These are phyloP conservation scores for Cladosporium velox DNA, from an alignment of 2,329 filamentous ascomycete genomes.

Conservation along the genomic window DNA sequence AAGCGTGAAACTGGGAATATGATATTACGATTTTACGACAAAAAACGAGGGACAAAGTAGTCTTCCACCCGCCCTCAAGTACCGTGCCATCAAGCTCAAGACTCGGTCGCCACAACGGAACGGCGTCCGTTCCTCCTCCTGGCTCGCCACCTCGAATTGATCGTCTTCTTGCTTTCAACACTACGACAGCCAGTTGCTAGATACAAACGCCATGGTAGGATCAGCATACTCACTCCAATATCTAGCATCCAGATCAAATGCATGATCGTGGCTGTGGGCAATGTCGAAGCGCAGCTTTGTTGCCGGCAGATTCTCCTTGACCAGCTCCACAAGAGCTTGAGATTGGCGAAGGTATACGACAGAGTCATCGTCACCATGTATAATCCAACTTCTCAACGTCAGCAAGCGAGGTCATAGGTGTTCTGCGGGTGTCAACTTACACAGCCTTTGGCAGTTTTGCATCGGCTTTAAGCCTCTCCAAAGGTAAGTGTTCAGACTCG, in stretches of 20 bases:
- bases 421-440: not conserved
- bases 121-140: not conserved
- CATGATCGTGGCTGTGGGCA: conserved; percentile 9
- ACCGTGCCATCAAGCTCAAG: no score
- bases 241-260: conserved; percentile 7
- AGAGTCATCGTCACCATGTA: conserved; percentile 11
- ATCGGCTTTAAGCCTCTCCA: not conserved
- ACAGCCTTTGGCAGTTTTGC: conserved; percentile 1
- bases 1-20: no score
- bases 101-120: not conserved
- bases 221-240: conserved; percentile 4
- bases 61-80: not conserved
- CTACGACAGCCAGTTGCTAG: not conserved
- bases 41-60: not conserved
- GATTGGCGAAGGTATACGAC: conserved; percentile 11
- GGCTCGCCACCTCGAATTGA: not conserved
- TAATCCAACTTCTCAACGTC: not conserved
- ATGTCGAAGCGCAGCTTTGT: conserved; percentile 11
- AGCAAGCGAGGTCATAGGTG: not conserved
- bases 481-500: not conserved
- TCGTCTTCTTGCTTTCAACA: not conserved
- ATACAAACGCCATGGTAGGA: conserved; percentile 13
- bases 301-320: not conserved
- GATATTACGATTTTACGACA: no score
- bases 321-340: not conserved